phyloP scores from a whole-genome alignment of 2,329 filamentous ascomycete species.

The Acephala macrosclerotiorum region DNA sequence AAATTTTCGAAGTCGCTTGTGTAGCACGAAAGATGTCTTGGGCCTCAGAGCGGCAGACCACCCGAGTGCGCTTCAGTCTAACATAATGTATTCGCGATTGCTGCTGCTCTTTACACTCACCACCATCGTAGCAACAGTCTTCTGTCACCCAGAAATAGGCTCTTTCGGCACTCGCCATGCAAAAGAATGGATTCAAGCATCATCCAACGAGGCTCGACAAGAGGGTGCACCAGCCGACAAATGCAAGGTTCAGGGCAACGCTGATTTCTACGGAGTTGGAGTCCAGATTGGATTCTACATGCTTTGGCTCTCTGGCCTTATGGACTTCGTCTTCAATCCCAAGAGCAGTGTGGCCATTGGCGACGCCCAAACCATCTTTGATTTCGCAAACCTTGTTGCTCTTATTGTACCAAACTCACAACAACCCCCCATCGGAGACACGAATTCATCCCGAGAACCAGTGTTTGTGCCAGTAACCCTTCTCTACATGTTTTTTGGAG shows the following conservation, averaged over 20 bases:
- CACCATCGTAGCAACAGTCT: neutral
- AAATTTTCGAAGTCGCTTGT: conserved; percentile 28
- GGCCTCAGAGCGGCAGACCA: conserved; percentile 36
- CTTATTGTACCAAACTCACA: neutral
- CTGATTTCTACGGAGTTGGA: conserved; percentile 2
- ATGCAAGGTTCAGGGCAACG: neutral
- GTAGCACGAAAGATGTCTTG: conserved; percentile 47
- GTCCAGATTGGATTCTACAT: neutral
- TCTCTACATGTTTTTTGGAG: conserved; percentile 2
- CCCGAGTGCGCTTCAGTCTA: neutral
- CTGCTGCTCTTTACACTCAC: neutral
- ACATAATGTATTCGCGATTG: neutral
- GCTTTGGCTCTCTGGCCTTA: neutral
- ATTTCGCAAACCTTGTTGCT: neutral
- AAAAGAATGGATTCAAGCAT: neutral
- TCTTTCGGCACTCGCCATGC: neutral
- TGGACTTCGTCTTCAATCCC: neutral
- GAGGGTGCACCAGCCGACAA: neutral
- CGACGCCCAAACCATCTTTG: conserved; percentile 1
- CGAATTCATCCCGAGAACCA: neutral
- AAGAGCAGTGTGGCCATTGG: neutral
- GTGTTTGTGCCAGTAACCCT: neutral
- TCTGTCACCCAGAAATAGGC: neutral
- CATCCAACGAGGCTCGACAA: neutral
- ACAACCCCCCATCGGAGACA: neutral